Base-by-base conservation (phyloP, 2,329 filamentous ascomycete species). In the Diaporthe sp. region DNA sequence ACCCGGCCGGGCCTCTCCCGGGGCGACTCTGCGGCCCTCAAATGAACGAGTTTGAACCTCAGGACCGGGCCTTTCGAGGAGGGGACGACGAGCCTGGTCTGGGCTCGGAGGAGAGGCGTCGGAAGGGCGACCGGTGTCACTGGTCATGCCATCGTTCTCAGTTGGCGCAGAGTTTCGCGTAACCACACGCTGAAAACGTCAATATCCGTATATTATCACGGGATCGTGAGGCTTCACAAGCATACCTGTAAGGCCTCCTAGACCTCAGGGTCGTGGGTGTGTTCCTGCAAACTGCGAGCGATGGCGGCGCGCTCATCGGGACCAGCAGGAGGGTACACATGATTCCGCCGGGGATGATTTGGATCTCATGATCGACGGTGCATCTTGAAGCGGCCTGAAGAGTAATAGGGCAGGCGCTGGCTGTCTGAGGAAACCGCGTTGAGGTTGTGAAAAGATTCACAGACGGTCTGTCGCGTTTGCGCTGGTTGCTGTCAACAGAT, bases 221-320 rank as follows among this genome's bases (percentile, higher is more conserved):
- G 28, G 44, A 51, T 34, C 3, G 12, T 5, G 1, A 15, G 6
- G 3, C 1, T 12, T 22, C 7, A 19, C 3, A 28, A 39, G 1
- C 62, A 8, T 68, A 53, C 65, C 46, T 68, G 46, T 10, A 68
- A 25, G n/a, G 65, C 65, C 28, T 68, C 31, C 65, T 68, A 68
- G n/a, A 68, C 65, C n/a, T 68, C 65, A 39, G 65, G 65, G 65
- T 42, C 6, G 65, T 15, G 34, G 22, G 46, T 53, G 22, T 53
- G n/a, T 1, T 13, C 10, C n/a, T 34, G 44, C 12, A 68, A 3
- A 25, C 28, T 34, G 22, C 44, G 62, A 2, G 62, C 62, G 8
- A 68, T 44, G 1, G 44, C 12, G 6, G 44, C 44, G 5, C 62
- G 62, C 15, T 65, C 39, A 31, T 25, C 39, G 0, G n/a, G 15